Conservation (phyloP, 2,329 filamentous ascomycete genomes). For the Elsinoe fawcettii region DNA sequence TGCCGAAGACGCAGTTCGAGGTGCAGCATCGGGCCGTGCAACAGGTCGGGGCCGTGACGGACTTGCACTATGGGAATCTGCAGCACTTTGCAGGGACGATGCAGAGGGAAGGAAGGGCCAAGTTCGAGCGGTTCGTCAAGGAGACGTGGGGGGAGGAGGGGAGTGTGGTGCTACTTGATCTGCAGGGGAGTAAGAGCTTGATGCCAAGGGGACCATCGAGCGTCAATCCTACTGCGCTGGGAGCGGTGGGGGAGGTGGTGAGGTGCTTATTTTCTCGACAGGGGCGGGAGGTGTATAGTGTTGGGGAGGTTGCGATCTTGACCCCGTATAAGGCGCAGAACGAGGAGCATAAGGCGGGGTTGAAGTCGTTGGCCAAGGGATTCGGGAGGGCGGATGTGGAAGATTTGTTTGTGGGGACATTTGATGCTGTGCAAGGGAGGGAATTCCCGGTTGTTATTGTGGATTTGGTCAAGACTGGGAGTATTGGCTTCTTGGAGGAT, state of each 20-base stretch:
- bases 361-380: background rate
- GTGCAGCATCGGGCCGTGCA: background rate
- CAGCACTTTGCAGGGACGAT: background rate
- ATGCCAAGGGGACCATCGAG: background rate
- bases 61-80: background rate
- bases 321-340: background rate
- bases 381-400: background rate
- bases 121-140: background rate
- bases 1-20: background rate
- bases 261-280: background rate
- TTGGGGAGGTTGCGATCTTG: background rate
- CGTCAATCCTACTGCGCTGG: background rate
- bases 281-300: background rate
- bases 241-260: background rate
- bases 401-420: slow-evolving; percentile 2
- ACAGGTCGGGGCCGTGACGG: background rate
- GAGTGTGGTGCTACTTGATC: background rate
- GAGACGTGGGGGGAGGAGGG: background rate
- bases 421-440: background rate
- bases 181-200: background rate
- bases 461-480: background rate
- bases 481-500: background rate
- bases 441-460: background rate
- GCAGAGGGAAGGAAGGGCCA: background rate
- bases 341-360: background rate